Base-by-base conservation (phyloP, 768 basidiomycete genomes). In the Gyrodon lividus region DNA sequence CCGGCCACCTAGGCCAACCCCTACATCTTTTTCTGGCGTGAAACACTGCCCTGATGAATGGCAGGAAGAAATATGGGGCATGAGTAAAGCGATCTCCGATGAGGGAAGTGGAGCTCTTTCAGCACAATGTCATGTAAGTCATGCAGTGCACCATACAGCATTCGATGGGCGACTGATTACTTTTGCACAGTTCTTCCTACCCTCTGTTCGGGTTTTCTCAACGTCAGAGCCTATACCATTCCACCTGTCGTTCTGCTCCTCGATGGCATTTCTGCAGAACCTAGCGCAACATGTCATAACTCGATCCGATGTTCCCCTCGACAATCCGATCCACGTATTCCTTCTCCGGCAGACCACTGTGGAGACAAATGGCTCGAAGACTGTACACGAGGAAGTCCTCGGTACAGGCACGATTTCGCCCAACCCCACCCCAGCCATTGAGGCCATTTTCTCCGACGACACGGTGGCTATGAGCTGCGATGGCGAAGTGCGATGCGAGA, bases 191-290 rank as follows among this genome's bases (percentile, higher is more conserved):
- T 64, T 87, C 17, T 83, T 86, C 60, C 67, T 87, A 17, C 86
- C 86, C 17, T 74, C 75, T 3, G 77, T 77, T 6, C 78, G 82
- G 48, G 76, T 84, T 16, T 88, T 79, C 66, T 76, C 77, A 6
- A 49, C 83, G 17, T 61, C 70, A 2, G 83, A 86, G 50, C 72
- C 66, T 6, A 82, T 88, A 14, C 84, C 85, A 1, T 84, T 87
- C 65, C 83, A 86, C 59, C 57, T 88, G 34, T 84, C 86, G 51
- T 70, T 88, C 19, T 74, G 70, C 37, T 83, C 77, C 70, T 71
- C 54, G 65, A 70, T 34, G 65, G 78, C 59, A 59, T 82, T 61
- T 44, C 35, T 71, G 34, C 46, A 28, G 23, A 60, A 28, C 26
- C 46, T 62, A 26, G 50, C 57, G 1, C 20, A 39, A 13, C 44